phyloP scores from a whole-genome alignment of 2,329 filamentous ascomycete species.

The Zymoseptoria crescenta region DNA sequence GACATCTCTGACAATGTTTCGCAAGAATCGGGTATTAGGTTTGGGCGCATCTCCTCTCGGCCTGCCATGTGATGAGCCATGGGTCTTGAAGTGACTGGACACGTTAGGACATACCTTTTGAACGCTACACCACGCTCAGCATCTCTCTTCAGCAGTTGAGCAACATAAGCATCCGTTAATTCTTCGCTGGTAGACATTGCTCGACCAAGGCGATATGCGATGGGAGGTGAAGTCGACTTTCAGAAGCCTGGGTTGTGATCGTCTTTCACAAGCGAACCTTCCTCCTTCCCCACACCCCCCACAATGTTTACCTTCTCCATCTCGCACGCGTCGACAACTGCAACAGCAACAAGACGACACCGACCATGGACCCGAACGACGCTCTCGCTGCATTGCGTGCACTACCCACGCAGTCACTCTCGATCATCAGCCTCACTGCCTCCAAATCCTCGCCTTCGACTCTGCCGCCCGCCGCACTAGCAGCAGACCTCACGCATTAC shows the following conservation, averaged over 20 bases:
- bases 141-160: constrained; percentile 69
- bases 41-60: constrained; percentile 52
- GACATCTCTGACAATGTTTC: constrained; percentile 79
- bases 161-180: constrained; percentile 70
- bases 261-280: background rate
- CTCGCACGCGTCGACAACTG: background rate
- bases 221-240: background rate
- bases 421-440: constrained; percentile 46
- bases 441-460: constrained; percentile 56
- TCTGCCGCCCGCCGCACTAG: constrained; percentile 66
- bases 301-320: background rate
- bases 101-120: constrained; percentile 25
- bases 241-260: background rate
- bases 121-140: constrained; percentile 47
- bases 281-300: background rate
- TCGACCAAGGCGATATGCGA: background rate
- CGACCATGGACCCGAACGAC: constrained; percentile 12
- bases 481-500: constrained; percentile 82
- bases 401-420: constrained; percentile 48
- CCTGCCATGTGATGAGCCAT: background rate
- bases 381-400: constrained; percentile 42
- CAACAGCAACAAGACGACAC: background rate
- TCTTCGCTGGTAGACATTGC: constrained; percentile 1
- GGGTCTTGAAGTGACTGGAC: constrained; percentile 7
- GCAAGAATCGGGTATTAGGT: constrained; percentile 84